phyloP scores from a whole-genome alignment of 202 grass and related monocot genomes.

The Carex arenaria region DNA sequence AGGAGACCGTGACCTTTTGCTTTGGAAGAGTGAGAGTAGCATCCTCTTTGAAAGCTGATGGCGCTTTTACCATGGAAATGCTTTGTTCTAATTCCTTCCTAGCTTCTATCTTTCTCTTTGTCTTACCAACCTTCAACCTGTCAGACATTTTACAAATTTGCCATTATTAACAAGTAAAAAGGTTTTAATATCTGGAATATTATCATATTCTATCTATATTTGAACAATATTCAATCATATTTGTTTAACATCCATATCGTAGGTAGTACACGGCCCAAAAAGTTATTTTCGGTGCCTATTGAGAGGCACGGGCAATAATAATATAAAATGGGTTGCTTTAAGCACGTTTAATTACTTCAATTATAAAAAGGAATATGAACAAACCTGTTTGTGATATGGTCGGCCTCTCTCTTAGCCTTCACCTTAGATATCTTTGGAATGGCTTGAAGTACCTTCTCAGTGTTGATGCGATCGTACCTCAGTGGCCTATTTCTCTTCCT shows the following conservation, averaged over 20 bases:
- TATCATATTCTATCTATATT: too few species aligned
- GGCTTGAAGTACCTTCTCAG: conserved; percentile 58
- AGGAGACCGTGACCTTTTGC: conserved; percentile 45
- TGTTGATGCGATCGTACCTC: conserved; percentile 71
- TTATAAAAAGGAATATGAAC: conserved; percentile 1
- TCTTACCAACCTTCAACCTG: conserved; percentile 54
- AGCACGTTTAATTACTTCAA: neutral
- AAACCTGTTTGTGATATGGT: conserved; percentile 56
- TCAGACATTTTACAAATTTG: conserved; percentile 12
- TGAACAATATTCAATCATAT: too few species aligned
- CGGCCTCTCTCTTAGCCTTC: conserved; percentile 45
- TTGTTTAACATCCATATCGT: too few species aligned
- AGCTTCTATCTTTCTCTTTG: conserved; percentile 23
- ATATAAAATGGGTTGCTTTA: neutral
- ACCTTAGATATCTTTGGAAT: conserved; percentile 69
- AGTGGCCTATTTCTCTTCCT: conserved; percentile 91
- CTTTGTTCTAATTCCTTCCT: conserved; percentile 62
- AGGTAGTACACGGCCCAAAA: too few species aligned
- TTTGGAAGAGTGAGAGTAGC: conserved; percentile 23
- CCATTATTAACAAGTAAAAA: neutral
- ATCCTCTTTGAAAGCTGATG: conserved; percentile 28
- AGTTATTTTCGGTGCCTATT: too few species aligned
- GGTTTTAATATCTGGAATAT: too few species aligned
- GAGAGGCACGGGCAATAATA: too few species aligned
- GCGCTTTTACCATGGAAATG: conserved; percentile 42